phyloP scores from a whole-genome alignment of 768 basidiomycete species.

The Kwoniella heveanensis region DNA sequence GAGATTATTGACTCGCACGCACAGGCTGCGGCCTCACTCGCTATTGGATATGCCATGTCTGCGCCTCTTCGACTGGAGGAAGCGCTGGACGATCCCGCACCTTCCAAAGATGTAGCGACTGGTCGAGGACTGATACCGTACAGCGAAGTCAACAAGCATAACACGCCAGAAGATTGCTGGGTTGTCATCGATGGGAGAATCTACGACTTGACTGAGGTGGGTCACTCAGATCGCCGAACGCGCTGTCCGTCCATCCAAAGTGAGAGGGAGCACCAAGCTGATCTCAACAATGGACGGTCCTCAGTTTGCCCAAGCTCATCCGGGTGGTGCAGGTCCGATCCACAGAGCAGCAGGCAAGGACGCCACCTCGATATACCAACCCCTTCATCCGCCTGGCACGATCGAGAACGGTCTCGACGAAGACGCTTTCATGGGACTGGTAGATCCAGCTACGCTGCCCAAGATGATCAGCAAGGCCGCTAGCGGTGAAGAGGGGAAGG shows the following conservation, averaged over 20 bases:
- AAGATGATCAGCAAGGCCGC: conserved; percentile 23
- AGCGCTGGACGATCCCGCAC: conserved; percentile 37
- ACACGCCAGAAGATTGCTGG: conserved; percentile 49
- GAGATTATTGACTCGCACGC: background rate
- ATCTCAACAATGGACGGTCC: too few species aligned
- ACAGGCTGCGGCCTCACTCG: conserved; percentile 21
- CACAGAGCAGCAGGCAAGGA: conserved; percentile 51
- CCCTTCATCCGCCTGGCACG: conserved; percentile 55
- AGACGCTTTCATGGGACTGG: conserved; percentile 36
- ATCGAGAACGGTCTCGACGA: conserved; percentile 49
- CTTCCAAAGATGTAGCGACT: conserved; percentile 22
- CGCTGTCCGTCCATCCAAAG: too few species aligned
- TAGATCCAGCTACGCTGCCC: conserved; percentile 51
- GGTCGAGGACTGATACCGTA: conserved; percentile 49
- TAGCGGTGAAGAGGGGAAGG: conserved; percentile 29
- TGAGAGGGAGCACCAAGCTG: too few species aligned
- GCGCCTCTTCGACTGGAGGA: conserved; percentile 25
- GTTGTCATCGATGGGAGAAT: conserved; percentile 52
- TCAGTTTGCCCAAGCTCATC: conserved; percentile 54
- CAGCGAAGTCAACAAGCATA: conserved; percentile 52
- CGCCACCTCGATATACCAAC: conserved; percentile 47
- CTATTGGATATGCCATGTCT: conserved; percentile 16
- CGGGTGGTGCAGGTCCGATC: conserved; percentile 50
- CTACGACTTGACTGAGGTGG: conserved; percentile 54
- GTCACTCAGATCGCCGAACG: conserved; percentile 47